Base-by-base conservation (phyloP, 1,284 basidiomycete genomes). In the Vanrija sp. region DNA sequence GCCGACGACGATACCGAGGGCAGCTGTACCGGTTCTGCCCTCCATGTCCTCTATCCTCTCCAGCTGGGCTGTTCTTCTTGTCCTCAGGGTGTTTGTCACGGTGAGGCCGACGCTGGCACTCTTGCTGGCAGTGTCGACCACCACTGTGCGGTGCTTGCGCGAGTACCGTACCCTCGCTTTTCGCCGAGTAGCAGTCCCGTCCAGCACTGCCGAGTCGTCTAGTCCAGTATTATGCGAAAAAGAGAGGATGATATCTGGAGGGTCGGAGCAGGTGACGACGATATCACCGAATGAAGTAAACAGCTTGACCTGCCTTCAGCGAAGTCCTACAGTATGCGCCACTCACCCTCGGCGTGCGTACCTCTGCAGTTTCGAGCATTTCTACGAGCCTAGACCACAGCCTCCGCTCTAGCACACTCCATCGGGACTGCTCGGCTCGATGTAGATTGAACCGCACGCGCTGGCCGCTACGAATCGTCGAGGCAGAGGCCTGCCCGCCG, bases 171-270 rank as follows among this genome's bases (percentile, higher is more conserved):
- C 12, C 2, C 64, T 60, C 9, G 62, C 58, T 29, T 54, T 54
- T 4, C 25, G 6, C 19, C n/a, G 18, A 0, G 29, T 21, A 9
- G 0, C 38, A 4, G 23, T 1, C 3, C 18, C 42, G 3, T 26
- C 23, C 6, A 42, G 10, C 1, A 7, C 46, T 19, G 7, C 38
- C 14, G 49, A 21, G 15, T n/a, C 40, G 28, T 29, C 28, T 4
- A 16, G 5, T 10, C 9, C 28, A 2, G 40, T 19, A 16, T 29
- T 16, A 39, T 60, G 3, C 26, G 34, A 39, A 38, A 66, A 71
- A 9, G 52, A 55, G 3, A 74, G 52, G 14, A 67, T 57, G 15
- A 72, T 51, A 50, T 75, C 70, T 2, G 72, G 70, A 25, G 69
- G 70, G 8, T 50, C 49, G 5, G 64, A 68, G 50, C 71, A 75